Evolutionary conservation across 192 early-diverging fungal species (phyloP), one percentile per base, ranked within the genome.

Genomic region (Coemansia umbellata): DNA sequence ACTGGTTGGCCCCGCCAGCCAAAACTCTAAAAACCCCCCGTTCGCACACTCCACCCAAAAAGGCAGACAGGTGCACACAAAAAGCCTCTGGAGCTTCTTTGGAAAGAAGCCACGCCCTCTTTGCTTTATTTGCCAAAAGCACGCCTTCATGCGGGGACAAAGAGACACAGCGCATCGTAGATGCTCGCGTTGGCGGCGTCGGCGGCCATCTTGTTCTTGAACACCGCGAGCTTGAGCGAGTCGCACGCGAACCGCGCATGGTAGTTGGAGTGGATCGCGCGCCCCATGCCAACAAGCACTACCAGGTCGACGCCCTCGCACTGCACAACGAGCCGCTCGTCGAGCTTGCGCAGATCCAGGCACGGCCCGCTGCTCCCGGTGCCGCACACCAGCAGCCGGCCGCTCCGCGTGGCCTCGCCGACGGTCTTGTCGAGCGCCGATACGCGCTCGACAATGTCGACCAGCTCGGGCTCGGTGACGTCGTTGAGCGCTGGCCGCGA

Each of bases 191-290:
- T 79, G 1, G 90, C 71, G 23, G 84, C 77, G 23, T 78, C 69
- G 0, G 89, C 89, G 2, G 85, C 75, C 58, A 83, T 78, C 21
- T 85, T 74, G 66, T 87, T 88, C 58, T 91, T 91, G 66, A 91
- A 89, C 14, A 91, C 88, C 1, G 81, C 90, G 50, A 92, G 76
- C 60, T 89, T 90, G 43, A 91, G 58, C 32, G 80, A 76, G 49
- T 91, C 89, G 45, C 87, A 86, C 21, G 43, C 50, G 52, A 91
- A 88, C 54, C 71, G 61, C 0, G 85, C 85, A 48, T 53, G 67
- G 62, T 81, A 89, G 55, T 91, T 91, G 9, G 90, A 90, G 57
- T 91, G 89, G 45, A 91, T 91, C 2, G 90, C 90, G 1, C 88
- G 63, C 3, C 81, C 86, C 86, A 88, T 88, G 28, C 86, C 86